phyloP scores from a whole-genome alignment of 2,329 filamentous ascomycete species.

The Lasiodiplodia theobromae region DNA sequence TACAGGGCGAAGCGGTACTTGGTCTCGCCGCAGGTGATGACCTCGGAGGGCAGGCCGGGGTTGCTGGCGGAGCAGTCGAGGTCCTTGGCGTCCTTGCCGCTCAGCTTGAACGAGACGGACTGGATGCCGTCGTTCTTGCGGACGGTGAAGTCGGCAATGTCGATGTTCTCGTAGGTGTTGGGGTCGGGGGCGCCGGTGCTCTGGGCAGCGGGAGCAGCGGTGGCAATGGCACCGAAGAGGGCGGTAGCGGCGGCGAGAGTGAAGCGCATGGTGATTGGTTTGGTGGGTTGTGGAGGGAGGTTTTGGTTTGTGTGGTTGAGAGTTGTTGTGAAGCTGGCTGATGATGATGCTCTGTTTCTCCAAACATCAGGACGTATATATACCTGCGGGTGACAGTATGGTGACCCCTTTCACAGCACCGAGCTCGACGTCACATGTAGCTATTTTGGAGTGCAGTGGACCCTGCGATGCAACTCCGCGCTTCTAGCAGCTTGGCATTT shows the following conservation, averaged over 20 bases:
- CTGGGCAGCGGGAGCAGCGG: conserved; percentile 2
- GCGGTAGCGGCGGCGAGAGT: conserved; percentile 40
- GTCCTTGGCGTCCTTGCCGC: conserved; percentile 6
- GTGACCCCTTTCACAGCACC: not conserved
- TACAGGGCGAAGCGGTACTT: conserved; percentile 24
- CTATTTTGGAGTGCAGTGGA: conserved; percentile 3
- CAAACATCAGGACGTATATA: not conserved
- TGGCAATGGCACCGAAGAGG: conserved; percentile 10
- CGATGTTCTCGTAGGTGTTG: conserved; percentile 16
- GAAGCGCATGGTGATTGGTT: conserved; percentile 50
- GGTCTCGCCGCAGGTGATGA: conserved; percentile 22
- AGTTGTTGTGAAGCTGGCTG: not conserved
- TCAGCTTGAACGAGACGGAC: conserved; percentile 21
- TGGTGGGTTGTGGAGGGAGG: conserved; percentile 34
- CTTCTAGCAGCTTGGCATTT: conserved; percentile 9
- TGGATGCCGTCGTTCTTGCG: conserved; percentile 29
- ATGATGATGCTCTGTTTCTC: not conserved
- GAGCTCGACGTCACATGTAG: conserved; percentile 20
- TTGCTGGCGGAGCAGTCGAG: conserved; percentile 15
- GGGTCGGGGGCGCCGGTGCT: conserved; percentile 1
- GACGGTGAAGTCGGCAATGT: conserved; percentile 21
- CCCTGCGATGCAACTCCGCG: conserved; percentile 1
- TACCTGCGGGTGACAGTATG: not conserved
- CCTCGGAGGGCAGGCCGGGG: not conserved
- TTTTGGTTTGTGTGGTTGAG: not conserved